Evolutionary conservation across 2,329 filamentous ascomycete genomes (phyloP).

Genomic region (Fonsecaea monophora): DNA sequence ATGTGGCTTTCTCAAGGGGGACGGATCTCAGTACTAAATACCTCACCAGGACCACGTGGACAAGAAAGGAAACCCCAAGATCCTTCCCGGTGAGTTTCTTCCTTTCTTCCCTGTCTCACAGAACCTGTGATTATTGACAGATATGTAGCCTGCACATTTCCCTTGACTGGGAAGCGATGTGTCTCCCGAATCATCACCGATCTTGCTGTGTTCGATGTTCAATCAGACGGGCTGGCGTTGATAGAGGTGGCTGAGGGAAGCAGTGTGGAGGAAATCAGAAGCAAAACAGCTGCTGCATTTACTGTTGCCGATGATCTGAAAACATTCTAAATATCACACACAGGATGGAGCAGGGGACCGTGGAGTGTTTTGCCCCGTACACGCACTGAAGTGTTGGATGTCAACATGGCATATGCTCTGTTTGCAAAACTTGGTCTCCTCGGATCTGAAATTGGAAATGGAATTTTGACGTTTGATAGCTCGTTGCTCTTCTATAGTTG

Average conservation of each 20-base stretch:
- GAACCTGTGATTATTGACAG: not conserved
- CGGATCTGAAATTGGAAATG: too few relatives aligned
- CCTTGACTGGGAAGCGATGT: not conserved
- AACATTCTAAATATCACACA: not conserved
- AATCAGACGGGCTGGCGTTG: not conserved
- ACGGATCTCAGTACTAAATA: not conserved
- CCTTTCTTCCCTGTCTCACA: not conserved
- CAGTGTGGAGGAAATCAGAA: not conserved
- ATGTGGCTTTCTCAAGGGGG: not conserved
- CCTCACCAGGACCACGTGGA: not conserved
- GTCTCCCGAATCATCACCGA: not conserved
- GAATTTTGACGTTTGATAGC: too few relatives aligned
- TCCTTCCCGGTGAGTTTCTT: not conserved
- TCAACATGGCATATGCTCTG: too few relatives aligned
- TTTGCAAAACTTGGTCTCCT: too few relatives aligned
- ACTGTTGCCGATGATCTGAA: not conserved
- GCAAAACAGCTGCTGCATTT: constrained; percentile 13
- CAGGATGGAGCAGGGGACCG: not conserved
- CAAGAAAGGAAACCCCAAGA: not conserved
- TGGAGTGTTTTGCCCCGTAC: too few relatives aligned
- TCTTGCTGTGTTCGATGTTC: not conserved
- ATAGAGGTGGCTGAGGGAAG: not conserved
- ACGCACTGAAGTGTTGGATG: not conserved
- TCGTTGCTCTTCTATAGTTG: not conserved
- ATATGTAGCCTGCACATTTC: not conserved